Conservation (phyloP, 169 alveolate species). For the Cryptosporidium meleagridis region DNA sequence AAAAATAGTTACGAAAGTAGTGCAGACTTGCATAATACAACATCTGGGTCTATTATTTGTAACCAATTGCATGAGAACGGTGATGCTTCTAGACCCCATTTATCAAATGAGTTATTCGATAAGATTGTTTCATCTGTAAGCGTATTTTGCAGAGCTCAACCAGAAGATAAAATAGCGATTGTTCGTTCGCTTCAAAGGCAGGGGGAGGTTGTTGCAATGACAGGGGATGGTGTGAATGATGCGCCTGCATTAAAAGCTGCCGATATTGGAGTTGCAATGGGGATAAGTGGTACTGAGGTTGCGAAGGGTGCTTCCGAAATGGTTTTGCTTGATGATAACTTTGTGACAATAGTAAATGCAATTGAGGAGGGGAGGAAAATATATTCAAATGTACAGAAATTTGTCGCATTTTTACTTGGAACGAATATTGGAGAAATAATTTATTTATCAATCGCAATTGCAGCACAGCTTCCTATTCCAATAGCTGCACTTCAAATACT, state of each 20-base stretch:
- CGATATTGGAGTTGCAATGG: slow-evolving; percentile 96
- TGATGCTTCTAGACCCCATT: slow-evolving; percentile 81
- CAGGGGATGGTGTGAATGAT: slow-evolving; percentile 94
- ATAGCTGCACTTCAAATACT: slow-evolving; percentile 91
- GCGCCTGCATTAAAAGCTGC: slow-evolving; percentile 92
- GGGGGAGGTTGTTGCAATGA: slow-evolving; percentile 90
- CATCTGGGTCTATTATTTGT: slow-evolving; percentile 78
- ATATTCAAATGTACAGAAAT: slow-evolving; percentile 93
- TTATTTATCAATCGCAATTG: slow-evolving; percentile 86
- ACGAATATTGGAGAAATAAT: slow-evolving; percentile 92
- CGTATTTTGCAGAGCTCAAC: slow-evolving; percentile 91
- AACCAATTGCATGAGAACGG: slow-evolving; percentile 83
- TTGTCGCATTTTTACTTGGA: slow-evolving; percentile 92
- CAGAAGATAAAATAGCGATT: slow-evolving; percentile 92
- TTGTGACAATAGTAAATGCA: slow-evolving; percentile 91
- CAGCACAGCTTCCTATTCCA: slow-evolving; percentile 89
- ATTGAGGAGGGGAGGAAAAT: slow-evolving; percentile 91
- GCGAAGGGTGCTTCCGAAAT: slow-evolving; percentile 88
- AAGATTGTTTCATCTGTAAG: slow-evolving; percentile 80
- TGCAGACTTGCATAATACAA: slow-evolving; percentile 4
- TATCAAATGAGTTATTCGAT: slow-evolving; percentile 85
- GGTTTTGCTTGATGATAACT: slow-evolving; percentile 88
- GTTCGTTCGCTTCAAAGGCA: slow-evolving; percentile 90
- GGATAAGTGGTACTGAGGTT: slow-evolving; percentile 92
- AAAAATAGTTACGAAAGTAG: background rate